Evolutionary conservation across 345 rosid species (phyloP), one percentile per base, ranked within the genome.

Genomic region (Hibiscus trionum): DNA sequence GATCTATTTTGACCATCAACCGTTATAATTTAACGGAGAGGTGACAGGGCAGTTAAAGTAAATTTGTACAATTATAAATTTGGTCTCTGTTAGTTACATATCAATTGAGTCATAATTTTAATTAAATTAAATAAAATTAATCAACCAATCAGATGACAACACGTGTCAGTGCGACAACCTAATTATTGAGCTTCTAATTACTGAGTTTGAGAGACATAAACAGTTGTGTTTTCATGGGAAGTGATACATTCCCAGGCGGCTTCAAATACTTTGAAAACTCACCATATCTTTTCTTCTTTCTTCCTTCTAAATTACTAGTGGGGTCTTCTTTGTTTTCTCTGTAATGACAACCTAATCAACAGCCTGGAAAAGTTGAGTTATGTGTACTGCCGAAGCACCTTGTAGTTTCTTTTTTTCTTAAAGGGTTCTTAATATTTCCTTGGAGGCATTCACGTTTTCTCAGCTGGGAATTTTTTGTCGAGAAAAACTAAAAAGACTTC

Each of bases 341-440:
- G 82, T 79, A 76, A 74, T 84, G 93, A 84, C 94, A 90, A 93
- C 93, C 87, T 86, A 70, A 87, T 85, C 82, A 79, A 84, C 98
- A 90, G 94, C 96, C 97, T 94, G 97, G 89, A 88, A 90, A 90
- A 90, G 70, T 84, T 77, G 75, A 80, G 76, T 37, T 52, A 59
- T 66, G 24, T 66, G 39, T 17, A 52, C 57, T 44, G 37, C 19
- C 7, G 57, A 71, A 31, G 33, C 33, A 31, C 33, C 33, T 31
- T 31, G 33, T 4, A 31, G 4, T 31, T 31, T 31, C 4, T 31
- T 31, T 31, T 31, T 31, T 31, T 3, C 4, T 31, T 2, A 31
- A 31, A 31, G 33, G 33, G 33, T 31, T 31, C 74, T 69, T 46
- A 0, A 2, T 64, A 73, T 39, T 77, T 73, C 47, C 76, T 78